Base-by-base conservation (phyloP, 2,329 filamentous ascomycete genomes). In the Pseudocercospora cruenta region DNA sequence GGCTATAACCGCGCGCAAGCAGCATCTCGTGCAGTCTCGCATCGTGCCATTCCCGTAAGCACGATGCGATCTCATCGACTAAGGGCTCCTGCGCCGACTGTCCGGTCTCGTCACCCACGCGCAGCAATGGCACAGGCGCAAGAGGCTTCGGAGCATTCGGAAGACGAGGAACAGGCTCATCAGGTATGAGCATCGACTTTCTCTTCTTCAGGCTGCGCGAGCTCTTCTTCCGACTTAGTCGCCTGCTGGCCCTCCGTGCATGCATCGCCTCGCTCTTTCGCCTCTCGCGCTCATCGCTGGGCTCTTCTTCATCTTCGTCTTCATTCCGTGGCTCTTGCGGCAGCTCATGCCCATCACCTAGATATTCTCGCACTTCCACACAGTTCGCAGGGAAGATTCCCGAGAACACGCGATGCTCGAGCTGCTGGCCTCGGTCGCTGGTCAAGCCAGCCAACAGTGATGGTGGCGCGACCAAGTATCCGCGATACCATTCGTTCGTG, bases 21-120 rank as follows among this genome's bases (percentile, higher is more conserved):
- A 99, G 85, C 24, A 98, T 84, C 77, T 96, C 93, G 80, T 99
- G 96, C 16, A 99, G 85, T 76, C 97, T 96, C 19, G 94, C 97
- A 21, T 95, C 96, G 81, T 99, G 94, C 96, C 95, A 99, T 85
- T 99, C 95, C 72, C 95, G 88, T 69, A 99, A 82, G 77, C 95
- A 99, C 3, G 94, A 97, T 14, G 95, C 94, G 73, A 99, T 98
- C 79, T 99, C 95, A 79, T 99, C 95, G 24, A 99, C 94, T 67
- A 99, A 81, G 2, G 95, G 95, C 78, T 99, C 96, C 8, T 91
- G 89, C 16, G 87, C 84, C 5, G 93, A 97, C 0, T 93, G 96
- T 1, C 94, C 92, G 1, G 93, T 97, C 82, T 99, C 95, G 76
- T 99, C 95, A 65, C 95, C 95, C 77, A 99, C 94, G 79, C 97